These are phyloP conservation scores for Gentiana straminea DNA, from an alignment of 257 asterid species.

Conservation along the genomic window DNA sequence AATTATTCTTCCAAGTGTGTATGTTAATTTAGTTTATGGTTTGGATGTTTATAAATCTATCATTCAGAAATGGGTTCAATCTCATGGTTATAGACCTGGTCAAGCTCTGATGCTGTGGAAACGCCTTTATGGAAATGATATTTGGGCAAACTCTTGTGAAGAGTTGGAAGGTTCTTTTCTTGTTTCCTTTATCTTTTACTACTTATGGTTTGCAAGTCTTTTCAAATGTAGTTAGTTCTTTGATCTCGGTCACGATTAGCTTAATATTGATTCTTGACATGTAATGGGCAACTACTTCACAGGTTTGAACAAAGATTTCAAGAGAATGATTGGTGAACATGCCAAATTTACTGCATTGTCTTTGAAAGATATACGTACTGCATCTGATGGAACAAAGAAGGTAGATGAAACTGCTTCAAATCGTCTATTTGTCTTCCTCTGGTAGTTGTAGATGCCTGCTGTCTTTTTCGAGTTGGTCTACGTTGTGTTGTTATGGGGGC, in stretches of 20 bases:
- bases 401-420: conserved; percentile 28
- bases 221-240: not conserved
- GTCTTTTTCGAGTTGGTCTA: conserved; percentile 5
- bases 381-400: conserved; percentile 96
- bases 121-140: conserved; percentile 63
- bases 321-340: conserved; percentile 54
- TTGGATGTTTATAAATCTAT: not conserved
- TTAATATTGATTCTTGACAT: not conserved
- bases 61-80: conserved; percentile 78
- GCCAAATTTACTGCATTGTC: conserved; percentile 62
- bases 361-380: conserved; percentile 55
- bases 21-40: conserved; percentile 5
- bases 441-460: conserved; percentile 5
- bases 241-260: not conserved
- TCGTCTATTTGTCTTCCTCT: conserved; percentile 1
- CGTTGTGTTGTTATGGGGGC: conserved; percentile 21
- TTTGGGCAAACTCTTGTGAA: conserved; percentile 60
- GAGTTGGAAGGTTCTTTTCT: conserved; percentile 58
- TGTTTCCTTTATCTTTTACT: not conserved
- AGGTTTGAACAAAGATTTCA: conserved; percentile 90
- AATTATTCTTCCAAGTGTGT: not conserved
- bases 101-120: conserved; percentile 98
- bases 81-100: conserved; percentile 73
- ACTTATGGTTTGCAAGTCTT: not conserved
- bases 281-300: conserved; percentile 2